Conservation (phyloP, 2,329 filamentous ascomycete genomes). For the Ophiobolus disseminans region DNA sequence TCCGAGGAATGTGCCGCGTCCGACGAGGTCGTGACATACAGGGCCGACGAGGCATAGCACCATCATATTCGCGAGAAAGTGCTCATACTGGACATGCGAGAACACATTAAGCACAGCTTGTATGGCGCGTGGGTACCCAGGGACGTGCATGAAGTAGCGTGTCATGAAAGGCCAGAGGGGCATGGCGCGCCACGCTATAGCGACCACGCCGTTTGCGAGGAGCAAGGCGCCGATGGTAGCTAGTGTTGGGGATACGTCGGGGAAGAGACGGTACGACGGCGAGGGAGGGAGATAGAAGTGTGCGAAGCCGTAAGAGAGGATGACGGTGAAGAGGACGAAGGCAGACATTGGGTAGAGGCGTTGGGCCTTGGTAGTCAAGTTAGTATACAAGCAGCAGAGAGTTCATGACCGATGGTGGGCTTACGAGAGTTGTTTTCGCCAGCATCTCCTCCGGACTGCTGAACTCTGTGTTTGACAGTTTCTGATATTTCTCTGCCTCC, state of each 20-base stretch:
- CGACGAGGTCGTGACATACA: constrained; percentile 44
- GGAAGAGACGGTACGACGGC: constrained; percentile 40
- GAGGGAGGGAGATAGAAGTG: constrained; percentile 44
- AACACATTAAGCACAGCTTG: constrained; percentile 70
- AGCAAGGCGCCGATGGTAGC: constrained; percentile 67
- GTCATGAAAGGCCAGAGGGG: constrained; percentile 72
- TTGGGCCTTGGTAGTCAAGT: constrained; percentile 29
- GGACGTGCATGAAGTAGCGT: constrained; percentile 59
- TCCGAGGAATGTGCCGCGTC: constrained; percentile 43
- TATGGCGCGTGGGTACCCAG: constrained; percentile 66
- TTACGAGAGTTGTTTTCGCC: constrained; percentile 42
- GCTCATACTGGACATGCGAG: constrained; percentile 69
- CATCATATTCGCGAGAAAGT: constrained; percentile 68
- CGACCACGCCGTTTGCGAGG: constrained; percentile 64
- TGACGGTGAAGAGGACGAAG: constrained; percentile 37
- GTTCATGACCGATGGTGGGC: constrained; percentile 2
- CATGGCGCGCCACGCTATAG: constrained; percentile 67
- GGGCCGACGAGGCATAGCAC: constrained; percentile 71
- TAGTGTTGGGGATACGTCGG: constrained; percentile 41
- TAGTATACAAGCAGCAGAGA: not conserved
- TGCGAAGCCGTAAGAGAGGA: constrained; percentile 36
- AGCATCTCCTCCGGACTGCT: constrained; percentile 36
- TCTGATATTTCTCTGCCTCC: constrained; percentile 34
- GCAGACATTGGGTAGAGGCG: constrained; percentile 47
- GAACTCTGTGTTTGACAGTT: constrained; percentile 32